A percentile compares a stretch with the other conserved stretches of the same genome.
These are phyloP conservation scores for Aureobasidium melanogenum DNA, from an alignment of 2,329 filamentous ascomycete genomes.

Conservation along the genomic window DNA sequence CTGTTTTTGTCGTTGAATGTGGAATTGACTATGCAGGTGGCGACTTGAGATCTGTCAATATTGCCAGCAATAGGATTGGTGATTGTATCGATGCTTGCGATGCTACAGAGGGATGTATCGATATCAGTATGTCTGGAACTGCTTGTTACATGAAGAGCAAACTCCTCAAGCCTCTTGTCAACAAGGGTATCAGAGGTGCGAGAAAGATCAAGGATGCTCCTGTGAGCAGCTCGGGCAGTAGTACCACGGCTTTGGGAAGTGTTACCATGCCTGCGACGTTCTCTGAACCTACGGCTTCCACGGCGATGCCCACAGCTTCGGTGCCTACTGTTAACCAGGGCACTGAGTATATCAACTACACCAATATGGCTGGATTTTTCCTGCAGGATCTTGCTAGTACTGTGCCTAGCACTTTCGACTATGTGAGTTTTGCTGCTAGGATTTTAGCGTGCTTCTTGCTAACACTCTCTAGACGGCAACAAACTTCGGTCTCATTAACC, in stretches of 20 bases:
- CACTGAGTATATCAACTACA: conserved; percentile 45
- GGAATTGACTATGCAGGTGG: conserved; percentile 12
- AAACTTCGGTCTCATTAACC: conserved; percentile 60
- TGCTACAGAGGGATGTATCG: conserved; percentile 11
- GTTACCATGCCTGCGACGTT: not conserved
- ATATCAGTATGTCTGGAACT: conserved; percentile 13
- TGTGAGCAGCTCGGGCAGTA: not conserved
- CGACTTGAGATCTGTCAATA: conserved; percentile 11
- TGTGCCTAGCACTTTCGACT: conserved; percentile 51
- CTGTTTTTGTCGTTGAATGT: conserved; percentile 10
- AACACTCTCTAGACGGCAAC: conserved; percentile 37
- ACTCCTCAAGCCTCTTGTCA: not conserved
- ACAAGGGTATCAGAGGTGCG: conserved; percentile 2
- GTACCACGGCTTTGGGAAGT: not conserved
- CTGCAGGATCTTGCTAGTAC: conserved; percentile 53
- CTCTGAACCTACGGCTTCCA: conserved; percentile 14
- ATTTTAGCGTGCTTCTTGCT: not conserved
- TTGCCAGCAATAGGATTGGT: conserved; percentile 6
- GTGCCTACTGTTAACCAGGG: conserved; percentile 13
- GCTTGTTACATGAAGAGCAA: conserved; percentile 13
- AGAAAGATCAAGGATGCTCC: conserved; percentile 7
- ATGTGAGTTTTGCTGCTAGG: conserved; percentile 35
- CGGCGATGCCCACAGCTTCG: conserved; percentile 13
- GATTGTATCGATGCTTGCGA: conserved; percentile 13
- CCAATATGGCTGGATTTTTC: conserved; percentile 54